These are phyloP conservation scores for Fusarium dlaminii DNA, from an alignment of 2,329 filamentous ascomycete genomes.

Conservation along the genomic window DNA sequence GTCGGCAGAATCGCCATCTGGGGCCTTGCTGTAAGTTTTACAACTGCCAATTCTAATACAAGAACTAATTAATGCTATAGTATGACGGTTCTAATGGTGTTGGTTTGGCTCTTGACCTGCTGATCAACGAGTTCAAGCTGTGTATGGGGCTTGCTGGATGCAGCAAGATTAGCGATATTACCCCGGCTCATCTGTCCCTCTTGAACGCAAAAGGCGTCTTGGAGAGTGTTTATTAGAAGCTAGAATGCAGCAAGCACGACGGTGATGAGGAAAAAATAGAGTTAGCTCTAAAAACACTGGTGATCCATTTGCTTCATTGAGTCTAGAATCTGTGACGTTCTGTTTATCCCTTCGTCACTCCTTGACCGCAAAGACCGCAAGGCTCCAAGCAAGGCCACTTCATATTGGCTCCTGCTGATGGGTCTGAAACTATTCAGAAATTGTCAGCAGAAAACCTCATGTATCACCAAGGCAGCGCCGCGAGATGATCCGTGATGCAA, in stretches of 20 bases:
- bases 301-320: rapidly evolving
- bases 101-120: background rate
- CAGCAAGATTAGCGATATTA: background rate
- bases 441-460: too few relatives aligned
- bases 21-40: background rate
- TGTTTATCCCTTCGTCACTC: background rate
- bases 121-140: background rate
- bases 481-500: background rate
- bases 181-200: background rate
- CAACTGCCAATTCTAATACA: rapidly evolving
- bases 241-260: background rate
- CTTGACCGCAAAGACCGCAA: background rate
- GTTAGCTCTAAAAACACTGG: rapidly evolving
- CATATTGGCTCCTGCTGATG: too few relatives aligned
- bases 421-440: background rate
- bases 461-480: background rate
- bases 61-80: background rate
- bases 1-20: background rate
- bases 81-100: background rate
- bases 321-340: rapidly evolving
- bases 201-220: background rate
- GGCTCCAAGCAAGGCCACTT: rapidly evolving
- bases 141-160: background rate
- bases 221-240: background rate
- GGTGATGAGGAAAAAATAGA: background rate